Evolutionary conservation across 2,329 filamentous ascomycete species (phyloP).

Genomic region (Colletotrichum kahawae): DNA sequence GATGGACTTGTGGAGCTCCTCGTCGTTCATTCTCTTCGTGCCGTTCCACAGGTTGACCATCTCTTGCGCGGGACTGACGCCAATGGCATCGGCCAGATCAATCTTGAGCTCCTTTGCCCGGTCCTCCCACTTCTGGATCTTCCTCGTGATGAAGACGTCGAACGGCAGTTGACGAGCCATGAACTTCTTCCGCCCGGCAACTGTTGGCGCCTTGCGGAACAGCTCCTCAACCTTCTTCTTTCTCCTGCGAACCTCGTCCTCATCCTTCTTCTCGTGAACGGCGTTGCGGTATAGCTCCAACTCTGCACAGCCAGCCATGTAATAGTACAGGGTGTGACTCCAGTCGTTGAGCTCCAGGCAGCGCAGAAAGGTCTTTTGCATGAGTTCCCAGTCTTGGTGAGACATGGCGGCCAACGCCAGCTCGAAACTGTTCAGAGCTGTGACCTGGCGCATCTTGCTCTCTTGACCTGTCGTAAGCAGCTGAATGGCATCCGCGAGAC

Average conservation of each 20-base stretch:
- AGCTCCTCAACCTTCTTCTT: conserved; percentile 72
- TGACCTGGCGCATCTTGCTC: conserved; percentile 85
- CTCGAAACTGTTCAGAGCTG: conserved; percentile 86
- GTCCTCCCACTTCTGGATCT: conserved; percentile 87
- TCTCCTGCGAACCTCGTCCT: conserved; percentile 56
- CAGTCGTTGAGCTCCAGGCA: conserved; percentile 87
- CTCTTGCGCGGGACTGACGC: conserved; percentile 81
- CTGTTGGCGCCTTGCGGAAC: conserved; percentile 72
- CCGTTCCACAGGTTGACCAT: conserved; percentile 97
- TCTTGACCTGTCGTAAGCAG: conserved; percentile 64
- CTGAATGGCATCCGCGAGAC: conserved; percentile 70
- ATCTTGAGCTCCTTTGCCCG: conserved; percentile 71
- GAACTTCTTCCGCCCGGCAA: conserved; percentile 86
- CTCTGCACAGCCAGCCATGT: conserved; percentile 79
- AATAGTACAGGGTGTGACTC: conserved; percentile 90
- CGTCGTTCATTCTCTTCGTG: conserved; percentile 75
- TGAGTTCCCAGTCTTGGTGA: conserved; percentile 75
- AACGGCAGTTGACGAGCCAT: conserved; percentile 91
- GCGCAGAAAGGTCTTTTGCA: conserved; percentile 74
- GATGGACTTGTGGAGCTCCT: conserved; percentile 69
- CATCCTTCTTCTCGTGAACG: conserved; percentile 38
- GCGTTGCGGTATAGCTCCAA: conserved; percentile 80
- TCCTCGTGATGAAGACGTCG: conserved; percentile 83
- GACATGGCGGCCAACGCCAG: conserved; percentile 80
- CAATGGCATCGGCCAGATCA: conserved; percentile 79